Percentiles rank a stretch among this genome's conserved stretches.
These are phyloP conservation scores for Pichia sp. DNA, from an alignment of 1,139 yeast genomes.

Conservation along the genomic window DNA sequence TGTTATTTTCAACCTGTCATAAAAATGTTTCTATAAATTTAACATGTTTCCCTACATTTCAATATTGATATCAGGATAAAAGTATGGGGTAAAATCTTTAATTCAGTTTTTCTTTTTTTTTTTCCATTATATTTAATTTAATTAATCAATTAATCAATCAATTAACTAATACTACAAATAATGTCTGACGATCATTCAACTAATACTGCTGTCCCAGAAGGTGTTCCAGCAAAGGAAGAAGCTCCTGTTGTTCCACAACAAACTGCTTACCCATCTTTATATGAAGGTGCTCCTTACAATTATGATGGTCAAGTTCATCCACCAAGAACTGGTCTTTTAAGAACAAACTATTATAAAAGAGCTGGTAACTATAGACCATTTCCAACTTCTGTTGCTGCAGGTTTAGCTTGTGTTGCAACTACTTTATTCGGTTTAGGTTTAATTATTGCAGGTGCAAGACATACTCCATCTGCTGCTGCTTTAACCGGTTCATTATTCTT, in stretches of 20 bases:
- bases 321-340: slow-evolving; percentile 30
- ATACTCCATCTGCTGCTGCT: slow-evolving; percentile 42
- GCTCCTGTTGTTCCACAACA: slow-evolving; percentile 3
- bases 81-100: no score
- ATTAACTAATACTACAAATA: neutral
- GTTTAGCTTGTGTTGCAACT: slow-evolving; percentile 28
- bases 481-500: slow-evolving; percentile 47
- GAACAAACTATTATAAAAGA: slow-evolving; percentile 27
- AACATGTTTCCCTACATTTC: no score
- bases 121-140: neutral
- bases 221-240: slow-evolving; percentile 13
- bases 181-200: slow-evolving; percentile 23
- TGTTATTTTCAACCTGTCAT: no score
- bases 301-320: slow-evolving; percentile 20
- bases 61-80: no score
- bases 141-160: neutral
- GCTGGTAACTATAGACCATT: slow-evolving; percentile 27
- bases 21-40: no score
- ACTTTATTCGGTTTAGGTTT: slow-evolving; percentile 32
- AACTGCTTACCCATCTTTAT: slow-evolving; percentile 12
- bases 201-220: slow-evolving; percentile 23
- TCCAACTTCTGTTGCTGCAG: slow-evolving; percentile 31
- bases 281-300: slow-evolving; percentile 16
- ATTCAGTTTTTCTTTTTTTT: no score
- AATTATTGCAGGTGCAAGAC: slow-evolving; percentile 47